A percentile compares a stretch with the other conserved stretches of the same genome.
phyloP scores from a whole-genome alignment of 169 alveolate species.

The Plasmodium vinckei region DNA sequence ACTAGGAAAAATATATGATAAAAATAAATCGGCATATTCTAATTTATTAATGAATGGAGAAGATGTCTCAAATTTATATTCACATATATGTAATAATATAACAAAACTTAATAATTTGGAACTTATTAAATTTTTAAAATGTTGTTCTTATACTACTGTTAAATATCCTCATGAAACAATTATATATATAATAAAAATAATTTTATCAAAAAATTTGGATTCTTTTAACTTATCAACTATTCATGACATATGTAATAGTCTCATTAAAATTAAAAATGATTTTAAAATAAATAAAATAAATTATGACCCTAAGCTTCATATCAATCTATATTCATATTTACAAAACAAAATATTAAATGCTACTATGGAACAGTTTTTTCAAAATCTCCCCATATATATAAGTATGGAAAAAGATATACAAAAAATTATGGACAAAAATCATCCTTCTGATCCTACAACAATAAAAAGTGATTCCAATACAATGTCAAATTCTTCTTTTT shows the following conservation, averaged over 20 bases:
- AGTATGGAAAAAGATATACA: not conserved
- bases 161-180: constrained; percentile 20
- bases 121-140: constrained; percentile 11
- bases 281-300: constrained; percentile 6
- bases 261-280: constrained; percentile 41
- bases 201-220: constrained; percentile 11
- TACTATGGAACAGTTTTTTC: constrained; percentile 18
- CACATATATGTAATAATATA: constrained; percentile 29
- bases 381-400: constrained; percentile 20
- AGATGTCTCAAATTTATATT: constrained; percentile 7
- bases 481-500: not conserved
- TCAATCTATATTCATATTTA: constrained; percentile 13
- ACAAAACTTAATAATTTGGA: constrained; percentile 5
- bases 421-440: too few relatives aligned
- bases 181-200: not conserved
- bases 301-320: constrained; percentile 30
- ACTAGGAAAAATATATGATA: constrained; percentile 21
- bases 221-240: not conserved
- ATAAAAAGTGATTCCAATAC: not conserved
- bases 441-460: too few relatives aligned
- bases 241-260: constrained; percentile 39
- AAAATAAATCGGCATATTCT: constrained; percentile 35
- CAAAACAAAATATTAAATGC: not conserved
- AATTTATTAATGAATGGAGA: constrained; percentile 27
- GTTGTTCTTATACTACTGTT: constrained; percentile 35